Conservation (phyloP, 768 basidiomycete genomes). For the Tremella fuciformis region DNA sequence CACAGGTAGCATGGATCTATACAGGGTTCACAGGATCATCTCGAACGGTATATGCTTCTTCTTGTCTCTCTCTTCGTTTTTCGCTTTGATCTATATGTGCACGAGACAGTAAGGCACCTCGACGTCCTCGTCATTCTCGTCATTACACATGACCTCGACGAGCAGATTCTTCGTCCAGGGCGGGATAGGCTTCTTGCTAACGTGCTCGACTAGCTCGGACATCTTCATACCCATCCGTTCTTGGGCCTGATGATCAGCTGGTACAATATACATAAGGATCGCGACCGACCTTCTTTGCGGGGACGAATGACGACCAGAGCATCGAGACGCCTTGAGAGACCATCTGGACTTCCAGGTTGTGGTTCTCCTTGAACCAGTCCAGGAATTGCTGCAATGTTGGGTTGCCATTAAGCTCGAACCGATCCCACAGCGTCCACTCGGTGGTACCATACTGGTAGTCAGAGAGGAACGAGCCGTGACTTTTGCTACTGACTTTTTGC, state of each 20-base stretch:
- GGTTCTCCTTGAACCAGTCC: conserved; percentile 74
- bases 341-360: conserved; percentile 88
- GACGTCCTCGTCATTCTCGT: conserved; percentile 90
- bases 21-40: conserved; percentile 2
- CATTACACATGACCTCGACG: conserved; percentile 90
- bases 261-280: background rate
- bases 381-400: conserved; percentile 83
- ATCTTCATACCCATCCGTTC: conserved; percentile 86
- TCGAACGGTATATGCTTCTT: conserved; percentile 1
- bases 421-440: conserved; percentile 98
- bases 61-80: background rate
- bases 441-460: conserved; percentile 64
- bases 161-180: conserved; percentile 78
- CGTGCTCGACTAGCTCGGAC: conserved; percentile 82
- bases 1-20: background rate
- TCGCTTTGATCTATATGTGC: conserved; percentile 22
- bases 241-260: conserved; percentile 61
- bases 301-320: conserved; percentile 93
- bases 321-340: conserved; percentile 96
- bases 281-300: conserved; percentile 78
- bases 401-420: conserved; percentile 86
- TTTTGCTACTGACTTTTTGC: conserved; percentile 59
- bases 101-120: conserved; percentile 61
- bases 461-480: background rate
- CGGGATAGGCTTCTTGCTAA: conserved; percentile 90